Evolutionary conservation across 1,284 basidiomycete species (phyloP).

Genomic region (Phlebopus sp.): DNA sequence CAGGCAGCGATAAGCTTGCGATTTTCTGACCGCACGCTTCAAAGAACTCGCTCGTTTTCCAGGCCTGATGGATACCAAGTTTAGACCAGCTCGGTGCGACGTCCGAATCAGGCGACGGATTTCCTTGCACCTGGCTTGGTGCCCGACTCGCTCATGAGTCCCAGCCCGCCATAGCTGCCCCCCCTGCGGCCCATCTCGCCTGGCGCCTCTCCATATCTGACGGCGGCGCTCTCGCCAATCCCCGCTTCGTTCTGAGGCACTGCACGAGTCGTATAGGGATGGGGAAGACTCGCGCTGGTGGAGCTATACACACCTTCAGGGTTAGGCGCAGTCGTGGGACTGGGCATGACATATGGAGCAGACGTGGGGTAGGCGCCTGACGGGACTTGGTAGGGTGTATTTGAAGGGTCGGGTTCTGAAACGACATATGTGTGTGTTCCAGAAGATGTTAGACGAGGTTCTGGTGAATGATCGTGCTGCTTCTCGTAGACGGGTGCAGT

Average conservation of each 20-base stretch:
- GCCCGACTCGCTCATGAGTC: slow-evolving; percentile 34
- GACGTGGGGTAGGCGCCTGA: slow-evolving; percentile 64
- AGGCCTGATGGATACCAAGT: slow-evolving; percentile 43
- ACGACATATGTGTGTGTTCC: slow-evolving; percentile 62
- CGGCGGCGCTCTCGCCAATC: slow-evolving; percentile 45
- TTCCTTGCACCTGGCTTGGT: slow-evolving; percentile 36
- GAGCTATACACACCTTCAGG: slow-evolving; percentile 40
- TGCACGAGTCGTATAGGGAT: slow-evolving; percentile 42
- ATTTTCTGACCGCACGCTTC: background rate
- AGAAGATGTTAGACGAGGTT: slow-evolving; percentile 41
- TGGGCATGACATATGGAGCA: slow-evolving; percentile 47
- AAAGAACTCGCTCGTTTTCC: slow-evolving; percentile 42
- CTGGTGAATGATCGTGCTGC: slow-evolving; percentile 47
- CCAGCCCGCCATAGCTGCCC: slow-evolving; percentile 41
- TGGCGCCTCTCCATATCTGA: slow-evolving; percentile 41
- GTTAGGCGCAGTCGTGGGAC: slow-evolving; percentile 39
- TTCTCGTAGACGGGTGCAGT: slow-evolving; percentile 49
- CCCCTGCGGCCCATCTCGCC: slow-evolving; percentile 43
- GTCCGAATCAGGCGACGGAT: slow-evolving; percentile 41
- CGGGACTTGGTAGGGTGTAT: slow-evolving; percentile 60
- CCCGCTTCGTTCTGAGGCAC: slow-evolving; percentile 42
- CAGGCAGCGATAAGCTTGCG: background rate
- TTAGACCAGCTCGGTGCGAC: slow-evolving; percentile 45
- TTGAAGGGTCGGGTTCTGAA: slow-evolving; percentile 58
- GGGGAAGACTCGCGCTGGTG: slow-evolving; percentile 41